Conservation (phyloP, 2,329 filamentous ascomycete genomes). For the Neofusicoccum kwambonambiense region DNA sequence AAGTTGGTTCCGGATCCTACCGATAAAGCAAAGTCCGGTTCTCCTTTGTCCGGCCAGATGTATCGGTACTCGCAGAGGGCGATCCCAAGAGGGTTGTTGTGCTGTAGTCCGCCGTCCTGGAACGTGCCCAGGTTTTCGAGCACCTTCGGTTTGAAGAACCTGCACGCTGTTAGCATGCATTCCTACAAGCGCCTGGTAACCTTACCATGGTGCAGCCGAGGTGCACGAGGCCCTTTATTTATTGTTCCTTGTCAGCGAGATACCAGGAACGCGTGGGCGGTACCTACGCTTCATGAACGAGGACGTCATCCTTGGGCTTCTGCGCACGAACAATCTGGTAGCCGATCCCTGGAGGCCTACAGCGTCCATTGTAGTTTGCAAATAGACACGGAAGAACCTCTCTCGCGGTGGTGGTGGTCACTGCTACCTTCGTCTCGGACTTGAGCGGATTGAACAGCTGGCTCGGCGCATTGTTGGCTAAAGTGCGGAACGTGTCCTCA, state of each 20-base stretch:
- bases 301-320: slow-evolving; percentile 22
- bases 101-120: slow-evolving; percentile 30
- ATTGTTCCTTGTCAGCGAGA: not conserved
- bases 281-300: slow-evolving; percentile 28
- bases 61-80: slow-evolving; percentile 24
- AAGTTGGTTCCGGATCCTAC: slow-evolving; percentile 27
- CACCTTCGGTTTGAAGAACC: slow-evolving; percentile 27
- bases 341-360: slow-evolving; percentile 16
- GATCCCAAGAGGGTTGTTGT: slow-evolving; percentile 29
- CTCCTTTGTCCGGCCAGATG: slow-evolving; percentile 26
- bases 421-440: slow-evolving; percentile 29
- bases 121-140: slow-evolving; percentile 27
- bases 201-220: slow-evolving; percentile 28
- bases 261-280: not conserved
- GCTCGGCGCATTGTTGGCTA: slow-evolving; percentile 16
- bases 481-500: slow-evolving; percentile 25
- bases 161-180: slow-evolving; percentile 3
- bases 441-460: slow-evolving; percentile 30
- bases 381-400: slow-evolving; percentile 26
- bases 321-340: slow-evolving; percentile 25
- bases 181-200: not conserved
- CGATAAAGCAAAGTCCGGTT: slow-evolving; percentile 27
- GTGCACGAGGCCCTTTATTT: slow-evolving; percentile 27
- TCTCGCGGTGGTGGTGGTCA: slow-evolving; percentile 29
- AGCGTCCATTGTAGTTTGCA: slow-evolving; percentile 30